Evolutionary conservation across 768 basidiomycete genomes (phyloP), one percentile per base, ranked within the genome.

Genomic region (Auricularia heimuer): DNA sequence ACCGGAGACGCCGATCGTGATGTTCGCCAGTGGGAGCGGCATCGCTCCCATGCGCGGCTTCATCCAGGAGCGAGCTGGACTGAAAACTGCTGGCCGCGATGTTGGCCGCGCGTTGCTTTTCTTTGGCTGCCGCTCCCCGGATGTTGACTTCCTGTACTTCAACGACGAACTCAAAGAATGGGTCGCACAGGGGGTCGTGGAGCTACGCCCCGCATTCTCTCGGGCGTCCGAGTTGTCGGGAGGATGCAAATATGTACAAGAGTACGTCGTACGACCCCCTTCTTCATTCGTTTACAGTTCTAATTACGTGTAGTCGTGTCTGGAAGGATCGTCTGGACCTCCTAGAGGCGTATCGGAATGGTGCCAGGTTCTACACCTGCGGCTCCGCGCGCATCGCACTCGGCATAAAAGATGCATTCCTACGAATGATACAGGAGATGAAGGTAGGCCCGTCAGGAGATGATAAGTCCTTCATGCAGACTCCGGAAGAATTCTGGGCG

Each of bases 31-130:
- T 21, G 82, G 82, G 4, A 76, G 79, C 3, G 82, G 82, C 3
- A 67, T 83, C 14, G 78, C 82, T 3, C 82, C 82, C 1, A 79
- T 83, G 77, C 75, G 81, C 47, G 80, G 78, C 1, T 83, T 83
- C 73, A 74, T 83, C 51, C 81, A 82, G 70, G 82, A 82, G 67
- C 76, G 82, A 4, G 78, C 79, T 21, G 68, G 75, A 62, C 80
- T 82, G 70, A 80, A 78, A 70, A 70, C 71, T 34, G 74, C 77
- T 8, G 80, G 80, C 1, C 69, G 80, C 12, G 72, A 77, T 24
- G 77, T 81, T 7, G 79, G 77, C 3, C 70, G 72, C 65, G 74
- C 75, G 61, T 64, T 80, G 24, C 69, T 82, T 42, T 83, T 81
- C 76, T 81, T 81, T 66, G 81, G 82, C 2, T 83, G 82, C 69